These are phyloP conservation scores for Hyaloscypha bicolor DNA, from an alignment of 495 filamentous ascomycete species.

Conservation along the genomic window DNA sequence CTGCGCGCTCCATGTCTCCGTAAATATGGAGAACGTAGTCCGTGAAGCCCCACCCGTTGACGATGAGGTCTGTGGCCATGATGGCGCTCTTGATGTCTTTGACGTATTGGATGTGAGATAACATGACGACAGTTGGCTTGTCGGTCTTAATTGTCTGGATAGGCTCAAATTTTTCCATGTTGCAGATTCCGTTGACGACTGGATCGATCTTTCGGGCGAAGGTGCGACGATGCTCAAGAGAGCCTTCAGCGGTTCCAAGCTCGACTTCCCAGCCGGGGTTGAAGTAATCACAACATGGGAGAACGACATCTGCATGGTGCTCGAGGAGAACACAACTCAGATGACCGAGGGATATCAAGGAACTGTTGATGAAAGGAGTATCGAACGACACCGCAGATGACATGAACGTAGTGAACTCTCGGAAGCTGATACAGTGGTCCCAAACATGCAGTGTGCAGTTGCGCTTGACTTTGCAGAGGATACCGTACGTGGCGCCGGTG, in stretches of 20 bases:
- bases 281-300: conserved; percentile 34
- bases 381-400: conserved; percentile 63
- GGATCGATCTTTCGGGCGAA: conserved; percentile 65
- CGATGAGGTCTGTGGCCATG: conserved; percentile 63
- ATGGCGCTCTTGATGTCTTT: conserved; percentile 69
- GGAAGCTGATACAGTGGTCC: conserved; percentile 69
- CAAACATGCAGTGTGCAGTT: conserved; percentile 64
- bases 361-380: conserved; percentile 57
- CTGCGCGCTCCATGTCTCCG: conserved; percentile 60
- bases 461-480: conserved; percentile 64
- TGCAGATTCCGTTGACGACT: conserved; percentile 32
- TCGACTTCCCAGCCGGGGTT: conserved; percentile 71
- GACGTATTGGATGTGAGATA: conserved; percentile 61
- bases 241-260: conserved; percentile 61
- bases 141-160: conserved; percentile 58
- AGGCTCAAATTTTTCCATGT: conserved; percentile 65
- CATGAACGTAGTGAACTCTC: conserved; percentile 61
- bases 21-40: conserved; percentile 66
- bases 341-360: conserved; percentile 47
- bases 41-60: conserved; percentile 66
- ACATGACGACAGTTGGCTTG: conserved; percentile 63
- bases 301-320: conserved; percentile 66
- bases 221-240: conserved; percentile 57
- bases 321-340: conserved; percentile 60
- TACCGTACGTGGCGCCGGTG: conserved; percentile 62